These are phyloP conservation scores for Cryphonectria radicalis DNA, from an alignment of 2,329 filamentous ascomycete genomes.

Conservation along the genomic window DNA sequence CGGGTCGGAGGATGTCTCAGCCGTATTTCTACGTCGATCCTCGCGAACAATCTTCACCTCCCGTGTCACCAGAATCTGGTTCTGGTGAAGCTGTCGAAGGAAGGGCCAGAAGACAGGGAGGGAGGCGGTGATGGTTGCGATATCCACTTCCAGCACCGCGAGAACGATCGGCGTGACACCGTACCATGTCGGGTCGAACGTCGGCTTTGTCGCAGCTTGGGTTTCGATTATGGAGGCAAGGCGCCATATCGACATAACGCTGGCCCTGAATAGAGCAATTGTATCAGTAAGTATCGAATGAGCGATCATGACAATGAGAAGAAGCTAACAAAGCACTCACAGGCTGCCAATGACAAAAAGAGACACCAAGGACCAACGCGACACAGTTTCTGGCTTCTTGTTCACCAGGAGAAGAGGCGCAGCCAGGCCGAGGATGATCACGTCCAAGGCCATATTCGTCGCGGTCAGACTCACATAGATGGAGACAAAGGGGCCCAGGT, in stretches of 20 bases:
- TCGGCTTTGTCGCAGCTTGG: constrained; percentile 40
- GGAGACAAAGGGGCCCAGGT: constrained; percentile 33
- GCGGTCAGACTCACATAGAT: constrained; percentile 38
- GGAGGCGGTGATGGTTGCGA: constrained; percentile 21
- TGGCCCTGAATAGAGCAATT: constrained; percentile 33
- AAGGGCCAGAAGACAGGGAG: constrained; percentile 29
- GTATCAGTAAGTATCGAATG: not conserved
- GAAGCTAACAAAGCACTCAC: constrained; percentile 32
- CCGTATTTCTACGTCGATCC: constrained; percentile 18
- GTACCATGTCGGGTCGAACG: constrained; percentile 44
- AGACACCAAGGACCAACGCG: constrained; percentile 35
- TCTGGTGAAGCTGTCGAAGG: constrained; percentile 27
- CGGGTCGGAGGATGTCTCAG: constrained; percentile 5
- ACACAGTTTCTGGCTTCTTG: constrained; percentile 35
- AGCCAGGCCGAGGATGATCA: constrained; percentile 39
- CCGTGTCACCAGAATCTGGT: constrained; percentile 22
- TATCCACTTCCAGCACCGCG: constrained; percentile 41
- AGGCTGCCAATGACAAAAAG: constrained; percentile 39
- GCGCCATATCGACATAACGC: constrained; percentile 39
- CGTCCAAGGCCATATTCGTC: constrained; percentile 40
- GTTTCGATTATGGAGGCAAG: constrained; percentile 38
- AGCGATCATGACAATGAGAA: not conserved
- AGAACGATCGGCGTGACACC: constrained; percentile 40
- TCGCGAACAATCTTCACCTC: constrained; percentile 27
- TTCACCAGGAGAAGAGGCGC: constrained; percentile 37